Percentiles rank a stretch among this genome's conserved stretches.
Evolutionary conservation across 306 rosid genomes (phyloP).

Genomic region (Cucumis cinereus): DNA sequence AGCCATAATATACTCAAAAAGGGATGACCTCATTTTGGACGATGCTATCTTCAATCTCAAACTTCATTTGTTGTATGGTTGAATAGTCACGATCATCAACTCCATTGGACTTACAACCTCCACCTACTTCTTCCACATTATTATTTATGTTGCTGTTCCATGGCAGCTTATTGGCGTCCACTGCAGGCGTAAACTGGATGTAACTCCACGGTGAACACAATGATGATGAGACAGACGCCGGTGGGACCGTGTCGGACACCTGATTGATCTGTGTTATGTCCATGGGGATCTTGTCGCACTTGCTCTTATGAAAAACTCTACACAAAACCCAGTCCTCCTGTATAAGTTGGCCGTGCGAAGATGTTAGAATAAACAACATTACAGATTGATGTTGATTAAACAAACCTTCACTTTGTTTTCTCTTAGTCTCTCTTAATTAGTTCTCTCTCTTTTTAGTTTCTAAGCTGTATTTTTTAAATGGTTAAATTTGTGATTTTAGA

Average conservation of each 20-base stretch:
- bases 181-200: not conserved
- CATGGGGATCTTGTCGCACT: slow-evolving; percentile 8
- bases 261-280: slow-evolving; percentile 15
- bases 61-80: not conserved
- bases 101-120: not conserved
- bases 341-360: too few relatives aligned
- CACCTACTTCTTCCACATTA: not conserved
- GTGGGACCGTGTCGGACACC: slow-evolving; percentile 9
- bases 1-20: not conserved
- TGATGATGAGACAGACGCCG: not conserved
- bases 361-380: too few relatives aligned
- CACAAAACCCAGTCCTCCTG: too few relatives aligned
- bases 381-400: too few relatives aligned
- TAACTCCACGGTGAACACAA: not conserved
- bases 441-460: too few relatives aligned
- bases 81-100: not conserved
- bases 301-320: too few relatives aligned
- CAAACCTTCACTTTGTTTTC: too few relatives aligned
- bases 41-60: not conserved
- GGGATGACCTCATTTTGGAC: not conserved
- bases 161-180: not conserved
- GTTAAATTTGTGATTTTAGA: too few relatives aligned
- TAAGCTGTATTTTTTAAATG: too few relatives aligned
- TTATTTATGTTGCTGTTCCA: not conserved
- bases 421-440: too few relatives aligned